Conservation (phyloP, 495 filamentous ascomycete genomes). For the Penicillium macrosclerotiorum region DNA sequence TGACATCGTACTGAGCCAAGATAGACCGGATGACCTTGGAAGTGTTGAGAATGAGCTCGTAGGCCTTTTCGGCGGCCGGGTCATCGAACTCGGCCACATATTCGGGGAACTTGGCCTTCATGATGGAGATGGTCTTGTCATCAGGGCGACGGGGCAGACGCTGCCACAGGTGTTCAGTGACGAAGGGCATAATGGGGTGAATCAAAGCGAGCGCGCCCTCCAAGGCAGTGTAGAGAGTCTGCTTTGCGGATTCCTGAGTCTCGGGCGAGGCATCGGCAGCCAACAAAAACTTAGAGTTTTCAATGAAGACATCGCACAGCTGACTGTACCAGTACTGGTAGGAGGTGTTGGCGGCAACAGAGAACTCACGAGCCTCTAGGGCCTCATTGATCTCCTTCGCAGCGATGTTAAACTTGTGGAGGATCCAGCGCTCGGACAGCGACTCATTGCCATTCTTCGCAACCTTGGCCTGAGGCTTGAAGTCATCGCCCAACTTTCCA, state of each 20-base stretch:
- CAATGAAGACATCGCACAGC: conserved; percentile 68
- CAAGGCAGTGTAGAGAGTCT: conserved; percentile 66
- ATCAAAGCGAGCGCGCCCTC: conserved; percentile 66
- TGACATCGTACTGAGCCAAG: conserved; percentile 57
- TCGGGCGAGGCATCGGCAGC: conserved; percentile 55
- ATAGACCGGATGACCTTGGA: conserved; percentile 58
- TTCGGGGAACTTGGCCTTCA: conserved; percentile 63
- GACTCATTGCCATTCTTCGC: conserved; percentile 64
- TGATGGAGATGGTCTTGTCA: conserved; percentile 65
- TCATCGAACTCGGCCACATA: conserved; percentile 56
- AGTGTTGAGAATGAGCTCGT: conserved; percentile 62
- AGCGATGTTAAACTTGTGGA: conserved; percentile 73
- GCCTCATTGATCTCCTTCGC: conserved; percentile 71
- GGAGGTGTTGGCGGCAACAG: conserved; percentile 54
- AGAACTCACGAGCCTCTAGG: conserved; percentile 71
- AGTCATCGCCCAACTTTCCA: conserved; percentile 58
- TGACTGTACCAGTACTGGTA: conserved; percentile 71
- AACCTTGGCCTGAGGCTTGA: conserved; percentile 56
- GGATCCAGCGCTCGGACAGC: conserved; percentile 79
- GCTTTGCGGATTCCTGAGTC: conserved; percentile 56
- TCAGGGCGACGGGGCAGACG: conserved; percentile 63
- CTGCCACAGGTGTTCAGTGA: conserved; percentile 79
- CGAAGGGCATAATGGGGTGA: conserved; percentile 78
- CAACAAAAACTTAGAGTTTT: conserved; percentile 77
- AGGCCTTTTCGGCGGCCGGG: conserved; percentile 55